phyloP scores from a whole-genome alignment of 768 basidiomycete genomes.

The Phallus indusiatus region DNA sequence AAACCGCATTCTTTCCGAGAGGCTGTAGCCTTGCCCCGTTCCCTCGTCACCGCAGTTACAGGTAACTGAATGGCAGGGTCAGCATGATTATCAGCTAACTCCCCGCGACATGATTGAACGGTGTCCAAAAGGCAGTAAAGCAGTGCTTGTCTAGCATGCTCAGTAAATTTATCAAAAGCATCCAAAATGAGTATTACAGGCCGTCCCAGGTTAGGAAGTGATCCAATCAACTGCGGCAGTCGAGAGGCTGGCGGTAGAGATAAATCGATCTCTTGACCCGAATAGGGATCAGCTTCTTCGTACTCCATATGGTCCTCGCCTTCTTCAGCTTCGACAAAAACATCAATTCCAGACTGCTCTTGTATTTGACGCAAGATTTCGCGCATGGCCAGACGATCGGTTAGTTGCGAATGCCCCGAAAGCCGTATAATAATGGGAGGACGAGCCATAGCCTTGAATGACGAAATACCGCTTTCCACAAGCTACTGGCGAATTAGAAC shows the following conservation, averaged over 20 bases:
- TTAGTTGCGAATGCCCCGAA: constrained; percentile 77
- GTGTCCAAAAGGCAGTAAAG: constrained; percentile 95
- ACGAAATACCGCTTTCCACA: constrained; percentile 45
- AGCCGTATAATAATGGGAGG: constrained; percentile 67
- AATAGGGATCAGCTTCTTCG: constrained; percentile 25
- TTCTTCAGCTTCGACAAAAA: constrained; percentile 25
- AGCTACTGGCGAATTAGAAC: constrained; percentile 27
- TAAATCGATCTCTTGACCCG: constrained; percentile 24
- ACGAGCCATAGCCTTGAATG: constrained; percentile 23
- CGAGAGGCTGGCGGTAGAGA: constrained; percentile 58
- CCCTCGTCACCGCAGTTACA: too few species aligned
- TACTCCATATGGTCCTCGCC: constrained; percentile 23
- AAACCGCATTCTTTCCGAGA: constrained; percentile 38
- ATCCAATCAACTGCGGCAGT: constrained; percentile 62
- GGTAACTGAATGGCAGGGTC: too few species aligned
- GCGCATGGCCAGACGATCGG: constrained; percentile 82
- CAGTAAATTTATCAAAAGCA: constrained; percentile 87
- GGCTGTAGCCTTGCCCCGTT: neutral
- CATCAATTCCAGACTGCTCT: constrained; percentile 54
- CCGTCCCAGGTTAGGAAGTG: constrained; percentile 70
- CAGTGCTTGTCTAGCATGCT: constrained; percentile 84
- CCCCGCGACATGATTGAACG: constrained; percentile 72
- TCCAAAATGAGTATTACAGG: constrained; percentile 81
- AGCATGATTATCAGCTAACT: constrained; percentile 16
- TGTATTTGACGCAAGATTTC: constrained; percentile 84